Percentiles rank a stretch among this genome's conserved stretches.
phyloP scores from a whole-genome alignment of 2,329 filamentous ascomycete genomes.

The Aspergillus aculeatinus region DNA sequence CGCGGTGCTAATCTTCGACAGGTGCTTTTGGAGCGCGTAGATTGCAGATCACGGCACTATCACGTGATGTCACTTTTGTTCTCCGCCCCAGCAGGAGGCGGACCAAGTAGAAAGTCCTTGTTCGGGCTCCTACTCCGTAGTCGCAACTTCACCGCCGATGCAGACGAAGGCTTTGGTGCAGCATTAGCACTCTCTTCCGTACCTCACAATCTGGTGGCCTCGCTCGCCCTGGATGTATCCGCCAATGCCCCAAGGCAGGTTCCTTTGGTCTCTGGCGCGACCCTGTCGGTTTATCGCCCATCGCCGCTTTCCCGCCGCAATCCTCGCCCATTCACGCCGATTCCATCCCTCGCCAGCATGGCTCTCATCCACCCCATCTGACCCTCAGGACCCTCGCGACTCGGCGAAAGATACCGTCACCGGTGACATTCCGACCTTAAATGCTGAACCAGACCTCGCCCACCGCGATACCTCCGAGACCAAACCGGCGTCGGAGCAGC shows the following conservation, averaged over 20 bases:
- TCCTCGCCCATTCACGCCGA: conserved; percentile 26
- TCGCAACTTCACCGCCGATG: conserved; percentile 14
- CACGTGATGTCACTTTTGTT: background rate
- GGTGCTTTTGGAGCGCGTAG: background rate
- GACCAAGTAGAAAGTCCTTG: background rate
- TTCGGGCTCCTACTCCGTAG: background rate
- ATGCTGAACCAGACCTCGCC: conserved; percentile 16
- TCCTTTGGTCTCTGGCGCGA: conserved; percentile 35
- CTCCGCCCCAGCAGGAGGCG: background rate
- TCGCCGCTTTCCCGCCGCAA: conserved; percentile 34
- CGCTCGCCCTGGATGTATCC: conserved; percentile 34
- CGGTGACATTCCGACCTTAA: conserved; percentile 22
- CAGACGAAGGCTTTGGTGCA: conserved; percentile 13
- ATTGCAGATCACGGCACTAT: background rate
- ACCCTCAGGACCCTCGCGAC: conserved; percentile 27
- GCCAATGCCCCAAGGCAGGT: conserved; percentile 40
- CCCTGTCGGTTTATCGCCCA: conserved; percentile 40
- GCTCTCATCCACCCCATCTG: conserved; percentile 29
- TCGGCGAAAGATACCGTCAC: conserved; percentile 22
- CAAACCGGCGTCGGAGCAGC: conserved; percentile 16
- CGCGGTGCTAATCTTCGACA: background rate
- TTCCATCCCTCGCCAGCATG: conserved; percentile 36
- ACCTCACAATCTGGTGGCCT: conserved; percentile 26
- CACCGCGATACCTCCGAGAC: conserved; percentile 17
- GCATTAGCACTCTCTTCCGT: conserved; percentile 19